A percentile compares a stretch with the other conserved stretches of the same genome.
Conservation (phyloP, 2,329 filamentous ascomycete genomes). For the Gyromitra esculenta region DNA sequence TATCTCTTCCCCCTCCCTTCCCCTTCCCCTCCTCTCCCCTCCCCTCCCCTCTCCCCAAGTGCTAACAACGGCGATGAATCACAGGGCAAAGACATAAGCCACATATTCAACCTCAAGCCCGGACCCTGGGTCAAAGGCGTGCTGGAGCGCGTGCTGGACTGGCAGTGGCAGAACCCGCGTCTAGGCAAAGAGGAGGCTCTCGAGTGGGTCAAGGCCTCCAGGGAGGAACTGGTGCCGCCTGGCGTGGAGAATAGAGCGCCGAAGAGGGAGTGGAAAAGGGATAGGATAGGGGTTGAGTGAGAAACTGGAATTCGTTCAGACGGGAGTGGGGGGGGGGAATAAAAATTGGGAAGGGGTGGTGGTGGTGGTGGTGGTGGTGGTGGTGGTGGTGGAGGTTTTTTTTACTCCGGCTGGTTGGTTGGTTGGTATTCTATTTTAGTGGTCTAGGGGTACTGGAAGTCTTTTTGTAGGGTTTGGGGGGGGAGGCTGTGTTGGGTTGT, state of each 20-base stretch:
- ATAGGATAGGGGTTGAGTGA: not conserved
- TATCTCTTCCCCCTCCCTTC: constrained; percentile 7
- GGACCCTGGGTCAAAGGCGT: constrained; percentile 87
- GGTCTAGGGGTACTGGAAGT: too few relatives aligned
- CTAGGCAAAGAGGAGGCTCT: constrained; percentile 66
- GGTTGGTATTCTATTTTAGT: too few relatives aligned
- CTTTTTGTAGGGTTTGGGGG: too few relatives aligned
- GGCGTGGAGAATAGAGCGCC: not conserved
- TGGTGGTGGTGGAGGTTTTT: too few relatives aligned
- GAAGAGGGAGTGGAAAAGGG: not conserved
- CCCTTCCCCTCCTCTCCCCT: not conserved
- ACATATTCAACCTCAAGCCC: constrained; percentile 74
- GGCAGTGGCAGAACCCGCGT: constrained; percentile 85
- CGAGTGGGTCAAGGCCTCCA: constrained; percentile 46
- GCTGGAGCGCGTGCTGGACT: constrained; percentile 80
- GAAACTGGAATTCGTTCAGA: not conserved
- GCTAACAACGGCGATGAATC: constrained; percentile 63
- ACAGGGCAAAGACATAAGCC: constrained; percentile 72
- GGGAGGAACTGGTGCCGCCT: constrained; percentile 4
- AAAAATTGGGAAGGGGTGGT: too few relatives aligned
- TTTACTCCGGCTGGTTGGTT: too few relatives aligned
- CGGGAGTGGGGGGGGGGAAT: too few relatives aligned
- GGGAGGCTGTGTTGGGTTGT: too few relatives aligned
- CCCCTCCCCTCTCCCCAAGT: not conserved
- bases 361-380: too few relatives aligned